A percentile compares a stretch with the other conserved stretches of the same genome.
Conservation (phyloP, 176 grass and related monocot species). For the Oryza officinalis region DNA sequence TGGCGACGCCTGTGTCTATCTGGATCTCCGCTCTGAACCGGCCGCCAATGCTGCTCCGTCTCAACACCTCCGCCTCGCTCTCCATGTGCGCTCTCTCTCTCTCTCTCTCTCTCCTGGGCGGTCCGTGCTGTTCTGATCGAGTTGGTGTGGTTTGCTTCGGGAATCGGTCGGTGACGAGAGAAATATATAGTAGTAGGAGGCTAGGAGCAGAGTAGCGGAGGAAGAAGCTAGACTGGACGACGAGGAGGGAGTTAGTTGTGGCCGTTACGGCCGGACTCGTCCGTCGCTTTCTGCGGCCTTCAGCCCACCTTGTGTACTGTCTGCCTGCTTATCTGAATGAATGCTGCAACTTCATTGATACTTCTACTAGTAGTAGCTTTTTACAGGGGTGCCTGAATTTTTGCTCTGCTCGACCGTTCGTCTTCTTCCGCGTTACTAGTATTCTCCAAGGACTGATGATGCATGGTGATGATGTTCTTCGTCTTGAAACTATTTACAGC, state of each 20-base stretch:
- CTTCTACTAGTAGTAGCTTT: no score
- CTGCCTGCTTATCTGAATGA: no score
- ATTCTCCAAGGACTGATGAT: no score
- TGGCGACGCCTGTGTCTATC: conserved; percentile 28
- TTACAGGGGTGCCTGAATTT: no score
- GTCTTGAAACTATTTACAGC: no score
- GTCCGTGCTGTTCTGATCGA: neutral
- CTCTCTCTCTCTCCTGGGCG: neutral
- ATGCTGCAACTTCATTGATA: no score
- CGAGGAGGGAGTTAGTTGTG: neutral
- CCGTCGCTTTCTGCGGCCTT: neutral
- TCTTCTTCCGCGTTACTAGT: no score
- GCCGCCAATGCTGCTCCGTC: conserved; percentile 8
- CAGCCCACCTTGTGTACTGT: no score
- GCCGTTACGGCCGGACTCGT: conserved; percentile 1
- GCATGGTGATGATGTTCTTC: no score
- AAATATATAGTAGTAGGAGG: neutral
- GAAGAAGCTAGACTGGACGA: neutral
- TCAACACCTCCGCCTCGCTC: conserved; percentile 8
- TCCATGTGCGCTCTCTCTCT: neutral
- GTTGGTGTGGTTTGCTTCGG: neutral
- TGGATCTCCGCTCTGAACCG: conserved; percentile 42
- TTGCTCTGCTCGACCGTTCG: no score
- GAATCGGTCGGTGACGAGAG: neutral
- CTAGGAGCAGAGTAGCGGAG: neutral